Evolutionary conservation across 2,329 filamentous ascomycete genomes (phyloP).

Genomic region (Ascochyta viciae-villosae): DNA sequence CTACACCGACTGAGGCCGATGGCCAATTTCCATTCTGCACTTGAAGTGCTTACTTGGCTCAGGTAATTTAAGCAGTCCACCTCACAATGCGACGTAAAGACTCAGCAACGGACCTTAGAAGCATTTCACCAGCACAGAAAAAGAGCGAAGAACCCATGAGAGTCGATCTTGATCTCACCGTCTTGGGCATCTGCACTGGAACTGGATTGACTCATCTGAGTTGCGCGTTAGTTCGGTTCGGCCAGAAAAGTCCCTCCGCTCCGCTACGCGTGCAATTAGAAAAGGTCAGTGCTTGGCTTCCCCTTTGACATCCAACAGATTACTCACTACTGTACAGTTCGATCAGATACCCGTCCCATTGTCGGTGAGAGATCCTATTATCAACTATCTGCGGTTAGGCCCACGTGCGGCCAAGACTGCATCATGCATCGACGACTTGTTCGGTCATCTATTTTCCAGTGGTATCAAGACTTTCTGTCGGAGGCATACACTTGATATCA

Average conservation of each 20-base stretch:
- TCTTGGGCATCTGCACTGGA: conserved; percentile 63
- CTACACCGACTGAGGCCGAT: not conserved
- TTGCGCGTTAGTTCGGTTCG: conserved; percentile 65
- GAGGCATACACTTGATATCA: conserved; percentile 52
- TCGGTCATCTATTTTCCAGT: conserved; percentile 64
- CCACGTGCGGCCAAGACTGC: conserved; percentile 61
- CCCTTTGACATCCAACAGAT: not conserved
- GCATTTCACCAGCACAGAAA: not conserved
- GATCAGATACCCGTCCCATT: conserved; percentile 63
- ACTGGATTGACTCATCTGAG: conserved; percentile 65
- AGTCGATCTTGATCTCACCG: conserved; percentile 55
- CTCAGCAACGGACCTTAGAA: conserved; percentile 21
- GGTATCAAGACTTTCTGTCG: conserved; percentile 60
- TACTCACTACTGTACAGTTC: conserved; percentile 49
- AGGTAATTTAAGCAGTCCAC: conserved; percentile 10
- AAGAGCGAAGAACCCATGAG: conserved; percentile 4
- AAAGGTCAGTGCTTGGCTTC: conserved; percentile 19
- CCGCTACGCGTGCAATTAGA: conserved; percentile 65
- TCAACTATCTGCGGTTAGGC: conserved; percentile 64
- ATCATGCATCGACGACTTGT: conserved; percentile 63
- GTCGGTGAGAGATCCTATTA: conserved; percentile 62
- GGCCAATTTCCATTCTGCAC: not conserved
- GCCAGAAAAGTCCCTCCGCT: conserved; percentile 59
- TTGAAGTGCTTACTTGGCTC: conserved; percentile 4
- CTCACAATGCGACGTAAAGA: conserved; percentile 21